These are phyloP conservation scores for Pseudonitzschia delicatissima DNA, from an alignment of 108 stramenopile species.

Conservation along the genomic window DNA sequence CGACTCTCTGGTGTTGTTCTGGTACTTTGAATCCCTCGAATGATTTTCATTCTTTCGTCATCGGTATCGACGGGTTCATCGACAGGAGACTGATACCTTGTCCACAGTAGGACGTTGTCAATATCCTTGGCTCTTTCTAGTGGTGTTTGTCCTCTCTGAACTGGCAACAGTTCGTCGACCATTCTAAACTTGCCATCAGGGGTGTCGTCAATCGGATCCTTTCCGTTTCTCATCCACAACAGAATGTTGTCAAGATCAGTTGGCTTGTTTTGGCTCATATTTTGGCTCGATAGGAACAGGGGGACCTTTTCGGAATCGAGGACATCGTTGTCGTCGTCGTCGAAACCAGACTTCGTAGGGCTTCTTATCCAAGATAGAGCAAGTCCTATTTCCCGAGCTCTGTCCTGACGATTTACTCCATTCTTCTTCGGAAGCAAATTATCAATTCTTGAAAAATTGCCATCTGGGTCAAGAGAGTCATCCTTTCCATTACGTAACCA, in stretches of 20 bases:
- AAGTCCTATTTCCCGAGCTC: slow-evolving; percentile 36
- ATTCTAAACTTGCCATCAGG: slow-evolving; percentile 13
- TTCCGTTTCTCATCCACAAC: slow-evolving; percentile 18
- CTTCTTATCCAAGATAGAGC: slow-evolving; percentile 37
- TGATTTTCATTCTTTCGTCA: slow-evolving; percentile 1
- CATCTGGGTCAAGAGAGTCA: slow-evolving; percentile 10
- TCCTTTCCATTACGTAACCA: slow-evolving; percentile 23
- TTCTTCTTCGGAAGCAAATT: slow-evolving; percentile 18
- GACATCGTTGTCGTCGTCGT: neutral
- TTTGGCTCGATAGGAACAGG: neutral
- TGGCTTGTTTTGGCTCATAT: slow-evolving; percentile 7
- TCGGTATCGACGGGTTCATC: too few species aligned
- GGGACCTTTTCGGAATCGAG: neutral
- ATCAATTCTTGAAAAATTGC: slow-evolving; percentile 28
- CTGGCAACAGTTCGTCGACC: slow-evolving; percentile 25
- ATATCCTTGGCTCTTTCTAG: slow-evolving; percentile 30
- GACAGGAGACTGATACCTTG: neutral
- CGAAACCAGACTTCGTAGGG: neutral
- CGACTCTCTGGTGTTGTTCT: slow-evolving; percentile 14
- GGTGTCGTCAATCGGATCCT: neutral
- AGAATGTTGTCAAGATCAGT: slow-evolving; percentile 18
- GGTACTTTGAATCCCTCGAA: slow-evolving; percentile 11
- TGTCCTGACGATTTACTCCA: slow-evolving; percentile 13
- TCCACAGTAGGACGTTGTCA: slow-evolving; percentile 18
- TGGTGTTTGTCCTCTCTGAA: neutral